Evolutionary conservation across 2,329 filamentous ascomycete species (phyloP).

Genomic region (Aureobasidium sp.): DNA sequence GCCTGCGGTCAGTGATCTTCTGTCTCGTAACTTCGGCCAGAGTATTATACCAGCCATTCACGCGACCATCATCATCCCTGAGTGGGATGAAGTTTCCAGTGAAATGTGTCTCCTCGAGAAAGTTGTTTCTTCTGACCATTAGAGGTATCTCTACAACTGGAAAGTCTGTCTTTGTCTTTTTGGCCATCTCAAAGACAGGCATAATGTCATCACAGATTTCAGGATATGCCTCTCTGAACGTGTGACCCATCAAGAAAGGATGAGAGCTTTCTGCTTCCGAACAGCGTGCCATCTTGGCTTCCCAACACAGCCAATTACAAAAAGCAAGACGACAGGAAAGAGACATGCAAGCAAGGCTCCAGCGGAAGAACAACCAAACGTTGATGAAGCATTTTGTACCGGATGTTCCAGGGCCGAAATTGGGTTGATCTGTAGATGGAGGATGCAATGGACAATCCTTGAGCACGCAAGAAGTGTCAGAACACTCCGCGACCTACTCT

Average conservation of each 20-base stretch:
- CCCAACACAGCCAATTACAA: neutral
- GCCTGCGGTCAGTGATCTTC: slow-evolving; percentile 13
- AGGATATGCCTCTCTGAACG: slow-evolving; percentile 8
- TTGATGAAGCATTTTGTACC: slow-evolving; percentile 2
- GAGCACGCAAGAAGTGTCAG: neutral
- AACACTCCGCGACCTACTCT: neutral
- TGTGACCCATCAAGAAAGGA: slow-evolving; percentile 10
- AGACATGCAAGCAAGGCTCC: neutral
- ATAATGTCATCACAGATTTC: slow-evolving; percentile 12
- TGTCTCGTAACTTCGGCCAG: slow-evolving; percentile 14
- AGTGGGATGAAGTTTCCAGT: slow-evolving; percentile 15
- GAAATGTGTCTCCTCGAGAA: slow-evolving; percentile 14
- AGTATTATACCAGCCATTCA: slow-evolving; percentile 15
- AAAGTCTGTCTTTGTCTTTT: neutral
- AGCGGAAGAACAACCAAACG: neutral
- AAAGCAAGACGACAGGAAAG: neutral
- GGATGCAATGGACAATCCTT: neutral
- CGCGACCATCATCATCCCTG: slow-evolving; percentile 1
- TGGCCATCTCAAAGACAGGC: slow-evolving; percentile 13
- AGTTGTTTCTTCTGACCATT: slow-evolving; percentile 12
- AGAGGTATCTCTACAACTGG: slow-evolving; percentile 13
- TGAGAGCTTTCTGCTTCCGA: neutral
- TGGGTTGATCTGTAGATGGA: neutral
- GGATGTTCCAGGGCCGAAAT: neutral
- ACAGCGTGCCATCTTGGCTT: neutral